Conservation (phyloP, 257 asterid species). For the Anisodus acutangulus region DNA sequence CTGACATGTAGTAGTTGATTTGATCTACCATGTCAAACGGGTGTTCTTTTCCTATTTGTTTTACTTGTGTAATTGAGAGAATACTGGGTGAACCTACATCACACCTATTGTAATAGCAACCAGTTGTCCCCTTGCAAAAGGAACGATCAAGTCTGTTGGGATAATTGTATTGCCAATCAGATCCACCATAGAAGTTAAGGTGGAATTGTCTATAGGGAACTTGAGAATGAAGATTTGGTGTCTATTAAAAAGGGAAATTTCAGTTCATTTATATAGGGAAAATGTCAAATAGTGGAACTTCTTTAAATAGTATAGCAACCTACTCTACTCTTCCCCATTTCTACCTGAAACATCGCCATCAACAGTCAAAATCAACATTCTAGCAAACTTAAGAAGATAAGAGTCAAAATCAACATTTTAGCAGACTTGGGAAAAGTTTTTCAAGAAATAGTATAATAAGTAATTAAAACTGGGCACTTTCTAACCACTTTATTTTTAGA, state of each 20-base stretch:
- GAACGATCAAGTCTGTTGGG: neutral
- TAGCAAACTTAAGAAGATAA: too few relatives aligned
- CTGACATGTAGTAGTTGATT: neutral
- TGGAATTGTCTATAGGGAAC: neutral
- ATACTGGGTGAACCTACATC: neutral
- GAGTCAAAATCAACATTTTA: too few relatives aligned
- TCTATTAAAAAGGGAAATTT: too few relatives aligned
- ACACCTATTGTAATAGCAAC: neutral
- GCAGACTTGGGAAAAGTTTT: too few relatives aligned
- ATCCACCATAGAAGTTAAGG: neutral
- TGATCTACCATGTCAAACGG: neutral
- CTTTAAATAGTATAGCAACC: neutral
- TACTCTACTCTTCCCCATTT: too few relatives aligned
- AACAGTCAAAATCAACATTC: too few relatives aligned
- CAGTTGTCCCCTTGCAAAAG: neutral
- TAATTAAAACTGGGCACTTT: neutral
- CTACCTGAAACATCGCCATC: too few relatives aligned
- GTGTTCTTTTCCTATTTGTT: neutral
- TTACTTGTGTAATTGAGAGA: neutral
- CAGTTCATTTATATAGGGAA: neutral
- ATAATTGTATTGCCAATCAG: neutral
- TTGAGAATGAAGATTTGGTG: neutral
- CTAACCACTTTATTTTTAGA: neutral
- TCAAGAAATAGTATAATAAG: too few relatives aligned
- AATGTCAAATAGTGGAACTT: neutral